phyloP scores from a whole-genome alignment of 495 filamentous ascomycete genomes.

The Penicillium subrubescens region DNA sequence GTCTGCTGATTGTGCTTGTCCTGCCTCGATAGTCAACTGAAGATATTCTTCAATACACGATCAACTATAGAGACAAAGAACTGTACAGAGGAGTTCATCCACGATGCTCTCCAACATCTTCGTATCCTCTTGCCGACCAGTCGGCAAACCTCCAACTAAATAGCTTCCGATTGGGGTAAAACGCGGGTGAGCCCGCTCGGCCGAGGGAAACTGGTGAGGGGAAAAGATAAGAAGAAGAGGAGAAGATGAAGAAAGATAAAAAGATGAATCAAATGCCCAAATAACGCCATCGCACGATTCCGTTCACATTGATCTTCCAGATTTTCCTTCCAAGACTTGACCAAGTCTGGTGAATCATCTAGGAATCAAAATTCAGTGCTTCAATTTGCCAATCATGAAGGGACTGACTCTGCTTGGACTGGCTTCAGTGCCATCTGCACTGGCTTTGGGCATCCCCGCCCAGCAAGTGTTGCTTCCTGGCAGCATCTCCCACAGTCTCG shows the following conservation, averaged over 20 bases:
- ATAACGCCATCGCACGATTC: constrained; percentile 1
- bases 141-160: constrained; percentile 17
- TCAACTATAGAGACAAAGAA: background rate
- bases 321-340: background rate
- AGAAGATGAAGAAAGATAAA: background rate
- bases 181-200: constrained; percentile 13
- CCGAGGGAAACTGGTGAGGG: constrained; percentile 9
- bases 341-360: background rate
- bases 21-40: background rate
- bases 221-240: constrained; percentile 13
- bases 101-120: background rate
- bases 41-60: background rate
- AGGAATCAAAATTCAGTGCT: background rate
- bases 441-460: constrained; percentile 29
- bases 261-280: background rate
- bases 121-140: constrained; percentile 13
- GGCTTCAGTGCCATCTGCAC: constrained; percentile 26
- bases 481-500: constrained; percentile 2
- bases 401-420: constrained; percentile 17
- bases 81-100: background rate
- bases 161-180: constrained; percentile 16
- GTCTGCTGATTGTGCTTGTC: background rate
- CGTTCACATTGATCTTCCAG: background rate
- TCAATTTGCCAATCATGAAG: constrained; percentile 18
- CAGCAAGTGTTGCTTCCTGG: constrained; percentile 24